A percentile compares a stretch with the other conserved stretches of the same genome.
phyloP scores from a whole-genome alignment of 345 rosid genomes.

The Murraya paniculata region DNA sequence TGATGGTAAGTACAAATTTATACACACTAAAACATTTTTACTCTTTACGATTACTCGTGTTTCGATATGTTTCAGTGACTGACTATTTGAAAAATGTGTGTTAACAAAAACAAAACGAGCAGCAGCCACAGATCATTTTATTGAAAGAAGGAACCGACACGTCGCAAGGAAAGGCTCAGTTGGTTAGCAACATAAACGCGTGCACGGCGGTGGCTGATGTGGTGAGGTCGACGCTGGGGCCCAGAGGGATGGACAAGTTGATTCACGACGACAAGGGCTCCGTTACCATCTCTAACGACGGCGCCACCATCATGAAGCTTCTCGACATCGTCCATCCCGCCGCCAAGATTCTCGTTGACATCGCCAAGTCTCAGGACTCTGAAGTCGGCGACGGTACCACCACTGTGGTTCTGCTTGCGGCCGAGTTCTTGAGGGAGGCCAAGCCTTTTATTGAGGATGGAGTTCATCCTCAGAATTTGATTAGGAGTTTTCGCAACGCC shows the following conservation, averaged over 20 bases:
- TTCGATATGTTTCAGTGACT: background rate
- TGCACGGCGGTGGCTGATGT: conserved; percentile 90
- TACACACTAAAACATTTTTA: background rate
- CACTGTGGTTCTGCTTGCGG: conserved; percentile 89
- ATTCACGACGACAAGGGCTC: conserved; percentile 92
- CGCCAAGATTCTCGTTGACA: conserved; percentile 98
- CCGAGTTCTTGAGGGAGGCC: conserved; percentile 94
- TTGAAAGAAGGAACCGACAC: conserved; percentile 97
- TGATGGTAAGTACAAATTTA: conserved; percentile 22
- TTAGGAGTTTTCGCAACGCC: conserved; percentile 86
- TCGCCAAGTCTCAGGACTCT: conserved; percentile 98
- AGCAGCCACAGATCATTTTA: conserved; percentile 99
- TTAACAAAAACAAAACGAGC: conserved; percentile 23
- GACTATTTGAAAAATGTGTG: background rate
- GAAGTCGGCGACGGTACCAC: conserved; percentile 99
- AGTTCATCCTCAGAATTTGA: conserved; percentile 90
- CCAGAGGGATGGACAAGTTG: conserved; percentile 97
- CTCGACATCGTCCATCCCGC: conserved; percentile 96
- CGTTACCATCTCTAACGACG: conserved; percentile 97
- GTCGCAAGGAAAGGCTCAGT: conserved; percentile 96
- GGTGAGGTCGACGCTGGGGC: conserved; percentile 91
- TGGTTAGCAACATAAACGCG: conserved; percentile 94
- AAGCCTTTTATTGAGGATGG: conserved; percentile 97
- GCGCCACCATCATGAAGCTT: conserved; percentile 98
- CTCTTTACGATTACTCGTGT: background rate